Evolutionary conservation across 345 rosid species (phyloP).

Genomic region (Syzygium oleosum): DNA sequence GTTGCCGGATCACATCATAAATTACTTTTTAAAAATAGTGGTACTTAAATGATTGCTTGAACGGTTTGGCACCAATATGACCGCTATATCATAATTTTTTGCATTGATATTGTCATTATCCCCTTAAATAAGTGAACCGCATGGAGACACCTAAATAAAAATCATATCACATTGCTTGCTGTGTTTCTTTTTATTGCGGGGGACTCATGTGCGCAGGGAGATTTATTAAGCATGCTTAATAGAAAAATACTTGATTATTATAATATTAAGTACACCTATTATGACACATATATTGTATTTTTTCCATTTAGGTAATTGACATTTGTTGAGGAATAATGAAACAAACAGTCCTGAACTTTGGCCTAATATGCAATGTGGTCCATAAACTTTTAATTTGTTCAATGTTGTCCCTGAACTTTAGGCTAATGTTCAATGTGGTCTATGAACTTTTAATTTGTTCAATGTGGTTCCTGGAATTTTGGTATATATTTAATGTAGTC

Average conservation of each 20-base stretch:
- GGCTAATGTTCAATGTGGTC: no score
- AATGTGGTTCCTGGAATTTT: no score
- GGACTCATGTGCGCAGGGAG: not conserved
- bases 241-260: not conserved
- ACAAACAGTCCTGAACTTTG: no score
- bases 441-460: no score
- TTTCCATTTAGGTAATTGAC: not conserved
- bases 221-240: not conserved
- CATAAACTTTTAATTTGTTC: no score
- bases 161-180: not conserved
- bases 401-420: no score
- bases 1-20: fast-evolving
- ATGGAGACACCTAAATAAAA: not conserved
- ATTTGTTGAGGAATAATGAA: not conserved
- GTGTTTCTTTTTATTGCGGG: not conserved
- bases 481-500: no score
- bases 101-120: not conserved
- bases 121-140: not conserved
- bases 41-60: not conserved
- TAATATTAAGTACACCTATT: not conserved
- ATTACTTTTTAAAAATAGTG: not conserved
- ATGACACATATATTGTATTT: not conserved
- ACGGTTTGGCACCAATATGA: not conserved
- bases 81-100: not conserved
- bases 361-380: no score